A percentile compares a stretch with the other conserved stretches of the same genome.
These are phyloP conservation scores for Hypocreales sp. DNA, from an alignment of 2,329 filamentous ascomycete genomes.

Conservation along the genomic window DNA sequence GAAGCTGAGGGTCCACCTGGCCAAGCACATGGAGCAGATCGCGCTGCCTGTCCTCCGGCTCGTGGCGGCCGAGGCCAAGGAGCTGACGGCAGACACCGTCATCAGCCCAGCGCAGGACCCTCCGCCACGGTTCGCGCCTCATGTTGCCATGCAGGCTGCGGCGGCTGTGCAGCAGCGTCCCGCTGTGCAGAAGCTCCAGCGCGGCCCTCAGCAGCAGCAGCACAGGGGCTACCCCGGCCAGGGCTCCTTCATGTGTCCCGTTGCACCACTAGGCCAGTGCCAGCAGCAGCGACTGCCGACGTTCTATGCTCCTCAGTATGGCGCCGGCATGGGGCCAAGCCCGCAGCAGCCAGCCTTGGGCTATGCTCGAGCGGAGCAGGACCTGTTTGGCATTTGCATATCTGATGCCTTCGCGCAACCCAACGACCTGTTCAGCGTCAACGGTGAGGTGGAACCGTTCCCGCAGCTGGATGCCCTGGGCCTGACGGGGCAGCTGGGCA, in stretches of 20 bases:
- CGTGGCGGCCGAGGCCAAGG: slow-evolving; percentile 28
- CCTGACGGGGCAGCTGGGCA: slow-evolving; percentile 12
- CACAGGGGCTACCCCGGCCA: slow-evolving; percentile 6
- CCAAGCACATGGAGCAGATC: slow-evolving; percentile 88
- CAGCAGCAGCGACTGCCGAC: slow-evolving; percentile 6
- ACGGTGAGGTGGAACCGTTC: too few species aligned
- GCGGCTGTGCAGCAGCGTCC: slow-evolving; percentile 8
- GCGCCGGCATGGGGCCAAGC: slow-evolving; percentile 11
- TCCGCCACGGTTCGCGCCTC: slow-evolving; percentile 20
- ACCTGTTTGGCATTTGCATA: too few species aligned
- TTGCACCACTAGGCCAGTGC: slow-evolving; percentile 11
- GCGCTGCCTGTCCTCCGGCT: slow-evolving; percentile 62
- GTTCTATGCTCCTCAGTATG: slow-evolving; percentile 12
- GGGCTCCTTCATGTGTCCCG: slow-evolving; percentile 10
- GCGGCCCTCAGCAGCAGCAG: slow-evolving; percentile 1
- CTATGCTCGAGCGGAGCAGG: slow-evolving; percentile 10
- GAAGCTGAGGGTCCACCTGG: slow-evolving; percentile 83
- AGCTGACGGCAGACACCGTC: slow-evolving; percentile 43
- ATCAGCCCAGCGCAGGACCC: slow-evolving; percentile 52
- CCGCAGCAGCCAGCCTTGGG: slow-evolving; percentile 12
- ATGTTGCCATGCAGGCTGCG: slow-evolving; percentile 10
- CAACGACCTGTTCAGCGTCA: too few species aligned
- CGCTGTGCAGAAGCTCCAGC: slow-evolving; percentile 6
- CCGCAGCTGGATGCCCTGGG: slow-evolving; percentile 16
- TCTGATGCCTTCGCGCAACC: too few species aligned